phyloP scores from a whole-genome alignment of 352 stramenopile species.

The Pythium phragmitis region DNA sequence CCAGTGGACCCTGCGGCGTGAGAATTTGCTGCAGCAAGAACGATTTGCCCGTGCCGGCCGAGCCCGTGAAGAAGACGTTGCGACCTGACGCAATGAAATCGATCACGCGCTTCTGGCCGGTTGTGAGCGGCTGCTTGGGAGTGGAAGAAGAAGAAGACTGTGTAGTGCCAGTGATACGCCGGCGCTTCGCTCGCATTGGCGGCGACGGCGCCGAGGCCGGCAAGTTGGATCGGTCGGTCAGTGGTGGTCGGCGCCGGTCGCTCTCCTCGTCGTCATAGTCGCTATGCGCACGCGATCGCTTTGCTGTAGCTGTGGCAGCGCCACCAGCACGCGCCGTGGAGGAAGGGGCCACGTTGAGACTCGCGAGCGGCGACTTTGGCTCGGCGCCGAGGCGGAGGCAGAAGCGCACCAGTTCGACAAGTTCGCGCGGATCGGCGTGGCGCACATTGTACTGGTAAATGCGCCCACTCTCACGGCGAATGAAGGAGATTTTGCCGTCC shows the following conservation, averaged over 20 bases:
- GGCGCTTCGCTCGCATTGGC: conserved; percentile 16
- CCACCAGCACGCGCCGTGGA: neutral
- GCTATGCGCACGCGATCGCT: conserved; percentile 6
- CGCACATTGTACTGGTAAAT: conserved; percentile 72
- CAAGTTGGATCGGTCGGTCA: conserved; percentile 29
- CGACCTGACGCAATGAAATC: conserved; percentile 35
- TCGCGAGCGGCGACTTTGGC: conserved; percentile 36
- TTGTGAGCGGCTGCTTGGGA: conserved; percentile 27
- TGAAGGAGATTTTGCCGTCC: conserved; percentile 66
- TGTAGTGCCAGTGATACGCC: neutral
- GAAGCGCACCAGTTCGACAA: conserved; percentile 51
- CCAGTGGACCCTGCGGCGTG: conserved; percentile 28
- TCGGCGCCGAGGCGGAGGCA: conserved; percentile 47
- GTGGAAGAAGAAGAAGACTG: neutral
- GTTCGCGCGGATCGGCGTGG: conserved; percentile 36
- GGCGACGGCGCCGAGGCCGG: neutral
- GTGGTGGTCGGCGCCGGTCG: conserved; percentile 1
- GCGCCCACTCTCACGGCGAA: conserved; percentile 43
- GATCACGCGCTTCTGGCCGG: conserved; percentile 49
- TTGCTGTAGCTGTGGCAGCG: conserved; percentile 1
- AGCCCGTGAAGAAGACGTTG: conserved; percentile 88
- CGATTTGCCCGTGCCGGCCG: conserved; percentile 83
- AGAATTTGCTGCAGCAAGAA: conserved; percentile 76
- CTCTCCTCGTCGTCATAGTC: neutral
- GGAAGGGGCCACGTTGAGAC: neutral